Base-by-base conservation (phyloP, 331 rosid species). In the Rhamnella rubrinervis region DNA sequence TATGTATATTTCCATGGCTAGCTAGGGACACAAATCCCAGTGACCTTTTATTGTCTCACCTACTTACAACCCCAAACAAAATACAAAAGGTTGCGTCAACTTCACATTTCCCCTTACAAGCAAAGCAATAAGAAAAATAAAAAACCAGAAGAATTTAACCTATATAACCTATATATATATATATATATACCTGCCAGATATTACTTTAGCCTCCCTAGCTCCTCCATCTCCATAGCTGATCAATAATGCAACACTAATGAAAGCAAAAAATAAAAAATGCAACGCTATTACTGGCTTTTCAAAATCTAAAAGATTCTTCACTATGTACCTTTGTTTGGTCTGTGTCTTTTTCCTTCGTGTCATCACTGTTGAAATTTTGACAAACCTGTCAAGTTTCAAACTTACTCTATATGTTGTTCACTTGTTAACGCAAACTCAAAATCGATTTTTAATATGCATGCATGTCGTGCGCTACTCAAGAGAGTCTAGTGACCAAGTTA, bases 81-180 rank as follows among this genome's bases (percentile, higher is more conserved):
- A 58, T 65, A 31, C 61, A 78, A 78, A 67, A 21, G 55, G 49
- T 18, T 35, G 59, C 6, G 66, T 76, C 80, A 74, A 65, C 62
- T 51, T 51, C 64, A 38, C 47, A 58, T 55, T 21, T 25, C 51
- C 68, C 26, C 41, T 25, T 8, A 44, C 11, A 13, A 41, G 2
- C 8, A 41, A 41, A 41, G 7, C 10, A 7, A 41, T 9, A 13
- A 41, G 2, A 41, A 41, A 41, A 44, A 44, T 0, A 9, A 44
- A 44, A 44, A 10, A 2, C 49, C 49, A 9, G 49, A 44, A 44
- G 49, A 44, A 9, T 44, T 44, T 40, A 40, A 40, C 26, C 47
- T 57, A 15, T 13, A 8, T 19, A 53, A n/a, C n/a, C n/a, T n/a
- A 55, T 47, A 41, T 35, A 17, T 21, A 61, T 21, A 14, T 61